Evolutionary conservation across 371 early-diverging fungal species (phyloP), one percentile per base, ranked within the genome.

Genomic region (Fennellomyces sp.): DNA sequence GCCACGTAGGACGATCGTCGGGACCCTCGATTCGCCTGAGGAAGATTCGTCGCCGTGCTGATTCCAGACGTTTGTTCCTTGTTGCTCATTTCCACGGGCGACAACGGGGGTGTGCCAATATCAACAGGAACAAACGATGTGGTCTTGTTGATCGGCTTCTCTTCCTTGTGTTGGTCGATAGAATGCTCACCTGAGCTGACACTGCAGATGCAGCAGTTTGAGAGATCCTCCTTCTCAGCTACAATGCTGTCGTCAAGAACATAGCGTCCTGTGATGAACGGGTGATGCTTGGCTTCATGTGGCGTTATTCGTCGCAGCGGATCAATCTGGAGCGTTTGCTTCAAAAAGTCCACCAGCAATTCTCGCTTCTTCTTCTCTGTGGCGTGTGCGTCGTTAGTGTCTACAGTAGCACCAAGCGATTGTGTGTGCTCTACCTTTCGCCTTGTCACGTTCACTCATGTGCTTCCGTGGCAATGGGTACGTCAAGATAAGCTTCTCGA

Each of bases 251-350:
- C n/a, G n/a, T n/a, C n/a, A n/a, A n/a, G n/a, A n/a, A n/a, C n/a
- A n/a, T n/a, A n/a, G n/a, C n/a, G n/a, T n/a, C 58, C 58, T 13
- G 39, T 92, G 51, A 97, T 90, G 64, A 98, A 97, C 0, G 97
- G 97, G 66, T 98, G 98, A 56, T 85, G 60, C 19, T 83, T 71
- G 1, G 97, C 98, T 68, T 97, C 93, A 36, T 89, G 90, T 2
- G 98, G 97, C 2, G 94, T 88, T 88, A 94, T 90, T 39, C 98
- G 83, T 62, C 90, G 90, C 47, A 88, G 69, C 0, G 97, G 97
- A 63, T 98, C 95, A 6, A 96, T 61, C 35, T 88, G 82, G 55
- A 98, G 73, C 12, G 94, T 70, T 7, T 92, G 91, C 33, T 84
- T 76, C 19, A 97, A 62, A 65, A 98, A 98, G 73, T 98, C 97